Conservation (phyloP, 108 stramenopile species). For the Skeletonema potamos region DNA sequence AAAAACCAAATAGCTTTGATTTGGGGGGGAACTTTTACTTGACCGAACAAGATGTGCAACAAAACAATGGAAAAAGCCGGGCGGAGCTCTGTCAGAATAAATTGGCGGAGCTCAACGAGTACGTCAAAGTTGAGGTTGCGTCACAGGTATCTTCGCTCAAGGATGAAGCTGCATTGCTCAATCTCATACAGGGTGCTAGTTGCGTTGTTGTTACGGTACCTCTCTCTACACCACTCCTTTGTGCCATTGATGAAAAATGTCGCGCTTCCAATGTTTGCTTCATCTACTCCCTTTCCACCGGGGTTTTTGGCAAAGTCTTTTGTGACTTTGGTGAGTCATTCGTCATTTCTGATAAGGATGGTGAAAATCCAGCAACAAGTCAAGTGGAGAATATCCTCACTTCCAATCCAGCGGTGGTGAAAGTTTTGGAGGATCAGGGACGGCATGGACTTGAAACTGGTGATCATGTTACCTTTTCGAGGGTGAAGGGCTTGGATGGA, state of each 20-base stretch:
- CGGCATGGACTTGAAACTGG: slow-evolving; percentile 96
- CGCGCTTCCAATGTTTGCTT: slow-evolving; percentile 64
- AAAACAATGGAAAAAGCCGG: slow-evolving; percentile 25
- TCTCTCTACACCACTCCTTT: slow-evolving; percentile 60
- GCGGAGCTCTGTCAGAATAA: slow-evolving; percentile 58
- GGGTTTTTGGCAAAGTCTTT: slow-evolving; percentile 92
- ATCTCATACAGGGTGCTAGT: slow-evolving; percentile 53
- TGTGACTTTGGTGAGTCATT: slow-evolving; percentile 96
- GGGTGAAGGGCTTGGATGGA: slow-evolving; percentile 79
- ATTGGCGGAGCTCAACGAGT: slow-evolving; percentile 86
- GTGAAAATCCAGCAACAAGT: slow-evolving; percentile 86
- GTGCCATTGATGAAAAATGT: slow-evolving; percentile 76
- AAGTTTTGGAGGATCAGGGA: slow-evolving; percentile 95
- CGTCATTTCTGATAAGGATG: slow-evolving; percentile 90
- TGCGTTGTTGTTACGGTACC: slow-evolving; percentile 73
- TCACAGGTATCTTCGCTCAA: slow-evolving; percentile 50
- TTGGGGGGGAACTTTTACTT: slow-evolving; percentile 90
- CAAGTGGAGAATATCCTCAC: slow-evolving; percentile 89
- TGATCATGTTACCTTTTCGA: slow-evolving; percentile 89
- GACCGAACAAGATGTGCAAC: slow-evolving; percentile 39
- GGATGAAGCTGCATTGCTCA: slow-evolving; percentile 47
- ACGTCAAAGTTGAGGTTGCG: slow-evolving; percentile 74
- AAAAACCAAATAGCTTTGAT: slow-evolving; percentile 66
- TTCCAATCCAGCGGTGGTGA: slow-evolving; percentile 82
- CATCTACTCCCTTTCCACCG: slow-evolving; percentile 74